These are phyloP conservation scores for Cyberlindnera mrakii DNA, from an alignment of 805 yeast genomes.

Conservation along the genomic window DNA sequence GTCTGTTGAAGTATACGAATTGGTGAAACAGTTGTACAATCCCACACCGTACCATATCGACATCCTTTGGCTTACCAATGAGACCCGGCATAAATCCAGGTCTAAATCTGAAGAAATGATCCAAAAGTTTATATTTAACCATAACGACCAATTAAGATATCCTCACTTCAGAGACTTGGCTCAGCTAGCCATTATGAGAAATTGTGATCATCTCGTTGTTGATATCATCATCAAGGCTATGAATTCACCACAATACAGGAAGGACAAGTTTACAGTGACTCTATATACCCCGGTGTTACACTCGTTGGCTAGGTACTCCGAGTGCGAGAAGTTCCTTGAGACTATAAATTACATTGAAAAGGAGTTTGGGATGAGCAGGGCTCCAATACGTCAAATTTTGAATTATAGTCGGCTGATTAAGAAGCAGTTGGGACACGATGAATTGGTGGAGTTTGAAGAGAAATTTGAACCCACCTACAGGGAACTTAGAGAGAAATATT, in stretches of 20 bases:
- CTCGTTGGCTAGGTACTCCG: constrained; percentile 2
- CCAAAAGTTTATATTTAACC: constrained; percentile 5
- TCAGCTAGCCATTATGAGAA: constrained; percentile 1
- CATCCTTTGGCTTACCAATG: constrained; percentile 6
- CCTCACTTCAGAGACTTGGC: constrained; percentile 10
- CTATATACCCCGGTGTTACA: constrained; percentile 6
- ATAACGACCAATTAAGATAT: constrained; percentile 1
- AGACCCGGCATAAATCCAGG: not conserved
- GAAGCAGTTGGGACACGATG: not conserved
- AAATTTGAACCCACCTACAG: not conserved
- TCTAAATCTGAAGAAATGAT: not conserved
- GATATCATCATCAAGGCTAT: constrained; percentile 7
- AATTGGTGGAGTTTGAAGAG: not conserved
- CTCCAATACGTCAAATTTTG: too few relatives aligned
- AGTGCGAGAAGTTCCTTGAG: not conserved
- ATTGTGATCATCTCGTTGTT: not conserved
- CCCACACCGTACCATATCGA: constrained; percentile 12
- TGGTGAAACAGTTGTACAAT: constrained; percentile 10
- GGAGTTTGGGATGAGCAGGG: not conserved
- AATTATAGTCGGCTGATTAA: not conserved
- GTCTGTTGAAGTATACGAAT: constrained; percentile 7
- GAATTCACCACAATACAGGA: constrained; percentile 2
- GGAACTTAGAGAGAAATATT: not conserved
- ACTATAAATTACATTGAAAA: not conserved
- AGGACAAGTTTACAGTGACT: constrained; percentile 1